These are phyloP conservation scores for Mediolabrus comicus DNA, from an alignment of 108 stramenopile species.

Conservation along the genomic window DNA sequence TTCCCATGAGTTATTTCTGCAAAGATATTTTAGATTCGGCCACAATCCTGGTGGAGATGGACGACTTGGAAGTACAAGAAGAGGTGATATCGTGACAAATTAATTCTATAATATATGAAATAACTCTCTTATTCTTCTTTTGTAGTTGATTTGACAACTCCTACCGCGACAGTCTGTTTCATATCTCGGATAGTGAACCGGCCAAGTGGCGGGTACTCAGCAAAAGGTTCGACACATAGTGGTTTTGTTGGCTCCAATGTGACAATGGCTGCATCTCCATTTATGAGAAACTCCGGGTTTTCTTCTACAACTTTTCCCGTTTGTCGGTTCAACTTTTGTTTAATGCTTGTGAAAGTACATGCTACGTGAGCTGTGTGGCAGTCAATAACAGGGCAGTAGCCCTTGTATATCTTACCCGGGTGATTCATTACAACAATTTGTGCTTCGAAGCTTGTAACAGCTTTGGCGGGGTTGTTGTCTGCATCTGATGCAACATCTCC, in stretches of 20 bases:
- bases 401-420: conserved; percentile 74
- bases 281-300: conserved; percentile 83
- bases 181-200: conserved; percentile 95
- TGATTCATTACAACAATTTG: conserved; percentile 93
- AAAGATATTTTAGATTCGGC: conserved; percentile 7
- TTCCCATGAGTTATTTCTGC: conserved; percentile 63
- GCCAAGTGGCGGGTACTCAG: conserved; percentile 95
- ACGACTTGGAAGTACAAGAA: not conserved
- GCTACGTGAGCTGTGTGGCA: conserved; percentile 96
- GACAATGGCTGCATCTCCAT: conserved; percentile 76
- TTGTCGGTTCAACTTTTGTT: conserved; percentile 80
- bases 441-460: conserved; percentile 60
- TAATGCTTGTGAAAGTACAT: conserved; percentile 82
- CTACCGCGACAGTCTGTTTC: conserved; percentile 94
- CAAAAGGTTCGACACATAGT: conserved; percentile 90
- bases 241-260: conserved; percentile 74
- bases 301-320: conserved; percentile 79
- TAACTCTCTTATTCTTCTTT: conserved; percentile 9
- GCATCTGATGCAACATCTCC: conserved; percentile 85
- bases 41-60: not conserved
- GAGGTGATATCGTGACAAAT: not conserved
- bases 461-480: conserved; percentile 73
- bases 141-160: conserved; percentile 84
- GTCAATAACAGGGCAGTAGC: conserved; percentile 93
- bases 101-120: not conserved